A percentile compares a stretch with the other conserved stretches of the same genome.
Conservation (phyloP, 352 stramenopile genomes). For the Globisporangium acanthophoron region DNA sequence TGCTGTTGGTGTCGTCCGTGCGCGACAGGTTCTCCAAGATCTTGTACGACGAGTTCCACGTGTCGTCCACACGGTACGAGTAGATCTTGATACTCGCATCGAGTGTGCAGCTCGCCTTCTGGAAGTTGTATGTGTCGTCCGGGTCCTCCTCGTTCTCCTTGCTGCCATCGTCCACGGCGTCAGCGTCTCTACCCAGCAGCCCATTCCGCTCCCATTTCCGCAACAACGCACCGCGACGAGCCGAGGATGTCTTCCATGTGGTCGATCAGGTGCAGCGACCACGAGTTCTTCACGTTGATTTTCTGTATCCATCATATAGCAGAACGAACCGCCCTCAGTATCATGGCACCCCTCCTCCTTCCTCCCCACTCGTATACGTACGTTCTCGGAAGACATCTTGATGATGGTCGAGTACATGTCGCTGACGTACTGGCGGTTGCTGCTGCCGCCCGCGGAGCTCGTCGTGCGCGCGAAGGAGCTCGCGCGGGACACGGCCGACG, state of each 20-base stretch:
- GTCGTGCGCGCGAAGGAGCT: slow-evolving; percentile 8
- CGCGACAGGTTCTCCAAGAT: slow-evolving; percentile 97
- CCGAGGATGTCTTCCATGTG: slow-evolving; percentile 95
- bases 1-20: slow-evolving; percentile 36
- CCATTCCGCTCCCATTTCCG: background rate
- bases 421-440: slow-evolving; percentile 77
- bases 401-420: slow-evolving; percentile 92
- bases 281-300: slow-evolving; percentile 97
- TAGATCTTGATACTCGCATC: slow-evolving; percentile 99
- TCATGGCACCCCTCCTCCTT: background rate
- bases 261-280: slow-evolving; percentile 95
- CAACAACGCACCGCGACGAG: slow-evolving; percentile 38
- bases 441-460: slow-evolving; percentile 6
- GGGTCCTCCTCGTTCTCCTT: slow-evolving; percentile 28
- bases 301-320: slow-evolving; percentile 48
- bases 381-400: slow-evolving; percentile 90
- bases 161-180: background rate
- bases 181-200: background rate
- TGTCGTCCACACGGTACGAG: slow-evolving; percentile 97
- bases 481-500: slow-evolving; percentile 2
- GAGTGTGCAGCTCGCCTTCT: slow-evolving; percentile 97
- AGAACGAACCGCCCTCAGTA: too few relatives aligned
- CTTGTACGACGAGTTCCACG: slow-evolving; percentile 95
- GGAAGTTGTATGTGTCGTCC: slow-evolving; percentile 92
- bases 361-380: slow-evolving; percentile 21